phyloP scores from a whole-genome alignment of 495 filamentous ascomycete species.

The Penicillium riverlandense region DNA sequence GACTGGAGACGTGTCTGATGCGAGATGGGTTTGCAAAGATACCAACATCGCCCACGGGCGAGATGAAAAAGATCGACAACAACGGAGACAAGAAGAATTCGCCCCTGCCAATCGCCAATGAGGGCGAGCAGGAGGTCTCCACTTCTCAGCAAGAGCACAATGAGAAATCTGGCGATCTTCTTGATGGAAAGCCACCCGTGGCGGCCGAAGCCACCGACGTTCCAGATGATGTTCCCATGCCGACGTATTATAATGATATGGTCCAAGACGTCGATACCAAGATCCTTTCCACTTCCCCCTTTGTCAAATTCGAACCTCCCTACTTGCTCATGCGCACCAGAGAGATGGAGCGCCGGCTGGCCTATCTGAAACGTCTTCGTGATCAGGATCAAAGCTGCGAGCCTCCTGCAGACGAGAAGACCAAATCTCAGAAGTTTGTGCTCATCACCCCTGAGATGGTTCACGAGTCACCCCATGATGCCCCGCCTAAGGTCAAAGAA shows the following conservation, averaged over 20 bases:
- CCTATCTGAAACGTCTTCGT: slow-evolving; percentile 70
- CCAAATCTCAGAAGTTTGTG: slow-evolving; percentile 63
- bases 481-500: slow-evolving; percentile 81
- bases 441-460: slow-evolving; percentile 95
- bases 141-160: slow-evolving; percentile 3
- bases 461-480: slow-evolving; percentile 65
- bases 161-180: slow-evolving; percentile 11
- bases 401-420: slow-evolving; percentile 49
- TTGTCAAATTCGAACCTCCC: slow-evolving; percentile 89
- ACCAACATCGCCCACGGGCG: slow-evolving; percentile 51
- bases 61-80: slow-evolving; percentile 6
- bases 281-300: slow-evolving; percentile 92
- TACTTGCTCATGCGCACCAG: slow-evolving; percentile 87
- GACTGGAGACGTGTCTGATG: slow-evolving; percentile 93
- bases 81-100: slow-evolving; percentile 3
- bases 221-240: slow-evolving; percentile 81
- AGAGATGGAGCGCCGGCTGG: slow-evolving; percentile 77
- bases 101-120: background rate
- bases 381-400: slow-evolving; percentile 62
- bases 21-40: slow-evolving; percentile 90
- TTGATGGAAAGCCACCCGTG: slow-evolving; percentile 9
- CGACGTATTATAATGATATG: slow-evolving; percentile 90
- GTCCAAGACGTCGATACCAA: slow-evolving; percentile 86
- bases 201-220: slow-evolving; percentile 47
- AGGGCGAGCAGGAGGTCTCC: background rate